phyloP scores from a whole-genome alignment of 441 rosid species.

The Euphorbia schlechtendalii region DNA sequence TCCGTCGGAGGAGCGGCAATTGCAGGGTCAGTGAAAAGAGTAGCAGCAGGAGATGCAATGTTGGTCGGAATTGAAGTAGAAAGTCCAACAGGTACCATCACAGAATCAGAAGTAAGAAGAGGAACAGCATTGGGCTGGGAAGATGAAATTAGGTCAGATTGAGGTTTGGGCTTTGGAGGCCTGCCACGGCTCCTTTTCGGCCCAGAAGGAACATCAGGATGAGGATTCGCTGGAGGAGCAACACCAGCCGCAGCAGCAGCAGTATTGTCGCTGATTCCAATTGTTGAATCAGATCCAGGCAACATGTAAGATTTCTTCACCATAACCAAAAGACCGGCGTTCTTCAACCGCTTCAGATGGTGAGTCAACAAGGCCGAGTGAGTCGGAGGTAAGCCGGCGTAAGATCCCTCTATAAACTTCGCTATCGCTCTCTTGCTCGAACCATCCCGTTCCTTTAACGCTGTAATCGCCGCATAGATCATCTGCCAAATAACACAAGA shows the following conservation, averaged over 20 bases:
- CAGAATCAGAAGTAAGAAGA: slow-evolving; percentile 4
- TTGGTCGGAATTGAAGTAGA: slow-evolving; percentile 10
- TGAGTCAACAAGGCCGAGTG: slow-evolving; percentile 58
- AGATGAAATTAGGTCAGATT: too few relatives aligned
- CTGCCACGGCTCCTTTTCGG: slow-evolving; percentile 65
- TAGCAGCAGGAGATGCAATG: background rate
- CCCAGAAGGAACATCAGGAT: slow-evolving; percentile 20
- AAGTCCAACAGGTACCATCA: slow-evolving; percentile 18
- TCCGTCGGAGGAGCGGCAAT: background rate
- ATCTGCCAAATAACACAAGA: slow-evolving; percentile 31
- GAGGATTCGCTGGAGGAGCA: background rate
- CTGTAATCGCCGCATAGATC: slow-evolving; percentile 64
- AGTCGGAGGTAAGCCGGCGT: slow-evolving; percentile 46
- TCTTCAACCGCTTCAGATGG: slow-evolving; percentile 59
- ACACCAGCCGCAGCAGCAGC: background rate
- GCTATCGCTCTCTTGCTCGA: slow-evolving; percentile 79
- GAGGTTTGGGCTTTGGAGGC: slow-evolving; percentile 53
- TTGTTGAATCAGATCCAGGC: slow-evolving; percentile 35
- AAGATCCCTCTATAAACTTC: slow-evolving; percentile 53
- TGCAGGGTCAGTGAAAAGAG: background rate
- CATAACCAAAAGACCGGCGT: slow-evolving; percentile 50
- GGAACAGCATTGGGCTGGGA: slow-evolving; percentile 21
- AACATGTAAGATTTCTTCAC: slow-evolving; percentile 69
- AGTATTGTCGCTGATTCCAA: background rate
- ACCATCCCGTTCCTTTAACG: slow-evolving; percentile 65